phyloP scores from a whole-genome alignment of 2,329 filamentous ascomycete genomes.

The Periconia digitata region DNA sequence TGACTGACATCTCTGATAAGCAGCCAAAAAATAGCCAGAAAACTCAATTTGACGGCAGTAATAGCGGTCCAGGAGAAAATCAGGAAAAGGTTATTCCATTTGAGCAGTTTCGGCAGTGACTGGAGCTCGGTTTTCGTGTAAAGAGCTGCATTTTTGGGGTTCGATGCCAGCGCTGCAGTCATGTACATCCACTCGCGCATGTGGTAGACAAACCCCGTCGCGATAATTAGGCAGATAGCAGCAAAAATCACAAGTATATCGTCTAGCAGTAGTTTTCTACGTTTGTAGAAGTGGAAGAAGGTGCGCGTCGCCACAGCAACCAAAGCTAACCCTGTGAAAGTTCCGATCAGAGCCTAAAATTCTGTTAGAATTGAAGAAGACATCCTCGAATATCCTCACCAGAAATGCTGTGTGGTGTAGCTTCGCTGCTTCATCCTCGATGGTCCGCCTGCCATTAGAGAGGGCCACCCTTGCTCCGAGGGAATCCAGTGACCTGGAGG shows the following conservation, averaged over 20 bases:
- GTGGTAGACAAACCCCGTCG: conserved; percentile 1
- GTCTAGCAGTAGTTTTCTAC: conserved; percentile 2
- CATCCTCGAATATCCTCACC: background rate
- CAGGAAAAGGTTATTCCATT: conserved; percentile 5
- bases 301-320: background rate
- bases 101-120: background rate
- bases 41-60: conserved; percentile 4
- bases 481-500: too few relatives aligned
- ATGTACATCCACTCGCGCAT: background rate
- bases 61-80: conserved; percentile 3
- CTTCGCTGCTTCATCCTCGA: background rate
- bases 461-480: too few relatives aligned
- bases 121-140: background rate
- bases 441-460: too few relatives aligned
- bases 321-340: background rate
- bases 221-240: background rate
- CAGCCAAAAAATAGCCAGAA: conserved; percentile 6
- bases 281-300: background rate
- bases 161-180: background rate
- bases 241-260: conserved; percentile 3
- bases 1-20: conserved; percentile 5
- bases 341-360: background rate
- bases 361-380: background rate
- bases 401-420: background rate
- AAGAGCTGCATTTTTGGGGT: background rate